These are phyloP conservation scores for Pichia norvegensis DNA, from an alignment of 1,139 yeast species.

Conservation along the genomic window DNA sequence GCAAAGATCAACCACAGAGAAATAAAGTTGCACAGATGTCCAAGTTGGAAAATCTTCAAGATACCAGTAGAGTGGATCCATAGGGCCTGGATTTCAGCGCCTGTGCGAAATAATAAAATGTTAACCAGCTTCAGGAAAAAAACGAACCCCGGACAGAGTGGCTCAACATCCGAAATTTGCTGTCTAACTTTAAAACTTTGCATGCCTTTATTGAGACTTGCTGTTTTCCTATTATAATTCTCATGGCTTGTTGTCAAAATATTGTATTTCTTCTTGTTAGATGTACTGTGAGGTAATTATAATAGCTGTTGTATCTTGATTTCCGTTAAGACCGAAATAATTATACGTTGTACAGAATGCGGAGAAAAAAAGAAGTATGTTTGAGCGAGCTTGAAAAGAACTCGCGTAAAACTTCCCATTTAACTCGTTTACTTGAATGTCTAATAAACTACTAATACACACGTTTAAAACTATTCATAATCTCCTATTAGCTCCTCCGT, in stretches of 20 bases:
- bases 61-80: neutral
- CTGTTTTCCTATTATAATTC: too few species aligned
- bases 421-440: neutral
- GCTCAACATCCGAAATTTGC: neutral
- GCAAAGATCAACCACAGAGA: too few species aligned
- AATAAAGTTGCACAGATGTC: too few species aligned
- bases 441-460: neutral
- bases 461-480: neutral
- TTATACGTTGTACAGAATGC: too few species aligned
- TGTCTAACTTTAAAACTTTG: too few species aligned
- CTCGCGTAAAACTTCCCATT: neutral
- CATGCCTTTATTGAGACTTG: neutral
- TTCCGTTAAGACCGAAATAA: neutral
- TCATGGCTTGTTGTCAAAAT: too few species aligned
- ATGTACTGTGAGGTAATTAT: too few species aligned
- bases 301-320: too few species aligned
- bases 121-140: too few species aligned
- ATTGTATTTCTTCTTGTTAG: too few species aligned
- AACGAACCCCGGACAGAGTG: neutral
- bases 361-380: neutral
- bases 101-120: neutral
- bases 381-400: neutral
- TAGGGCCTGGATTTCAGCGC: neutral
- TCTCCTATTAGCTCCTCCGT: conserved; percentile 12
- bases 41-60: neutral